Conservation (phyloP, 768 basidiomycete species). For the Suillus occidentalis region DNA sequence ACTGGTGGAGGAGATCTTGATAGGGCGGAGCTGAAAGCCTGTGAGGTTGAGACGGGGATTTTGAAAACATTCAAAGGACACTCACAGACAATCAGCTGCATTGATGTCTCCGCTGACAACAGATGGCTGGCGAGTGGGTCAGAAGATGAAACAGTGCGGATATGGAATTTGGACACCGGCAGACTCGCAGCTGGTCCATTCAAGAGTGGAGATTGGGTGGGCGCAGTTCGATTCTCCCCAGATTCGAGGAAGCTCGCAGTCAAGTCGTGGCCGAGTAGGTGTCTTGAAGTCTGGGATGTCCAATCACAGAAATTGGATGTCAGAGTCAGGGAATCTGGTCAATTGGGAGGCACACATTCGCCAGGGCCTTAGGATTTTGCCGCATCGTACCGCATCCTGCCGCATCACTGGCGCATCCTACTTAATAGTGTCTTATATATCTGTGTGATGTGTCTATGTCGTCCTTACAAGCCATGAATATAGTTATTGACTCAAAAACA, state of each 20-base stretch:
- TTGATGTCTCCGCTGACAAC: not conserved
- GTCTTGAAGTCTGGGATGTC: not conserved
- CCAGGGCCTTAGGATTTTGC: too few relatives aligned
- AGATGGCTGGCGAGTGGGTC: not conserved
- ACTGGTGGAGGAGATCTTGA: not conserved
- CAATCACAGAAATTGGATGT: not conserved
- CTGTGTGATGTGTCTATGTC: too few relatives aligned
- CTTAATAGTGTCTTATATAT: too few relatives aligned
- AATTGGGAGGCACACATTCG: not conserved
- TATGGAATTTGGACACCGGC: not conserved
- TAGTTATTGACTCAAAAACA: too few relatives aligned
- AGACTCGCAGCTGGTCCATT: not conserved
- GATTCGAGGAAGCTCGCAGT: not conserved
- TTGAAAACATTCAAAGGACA: not conserved
- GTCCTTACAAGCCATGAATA: too few relatives aligned
- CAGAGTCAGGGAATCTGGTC: not conserved
- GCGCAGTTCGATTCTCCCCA: not conserved
- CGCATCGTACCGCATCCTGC: too few relatives aligned
- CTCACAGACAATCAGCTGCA: accelerated
- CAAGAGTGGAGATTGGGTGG: accelerated
- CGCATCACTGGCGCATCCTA: too few relatives aligned
- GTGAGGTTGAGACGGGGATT: not conserved
- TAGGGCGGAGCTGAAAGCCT: not conserved
- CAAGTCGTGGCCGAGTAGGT: accelerated
- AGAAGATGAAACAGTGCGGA: accelerated